These are phyloP conservation scores for Fraxinus nigra DNA, from an alignment of 305 asterid species.

Conservation along the genomic window DNA sequence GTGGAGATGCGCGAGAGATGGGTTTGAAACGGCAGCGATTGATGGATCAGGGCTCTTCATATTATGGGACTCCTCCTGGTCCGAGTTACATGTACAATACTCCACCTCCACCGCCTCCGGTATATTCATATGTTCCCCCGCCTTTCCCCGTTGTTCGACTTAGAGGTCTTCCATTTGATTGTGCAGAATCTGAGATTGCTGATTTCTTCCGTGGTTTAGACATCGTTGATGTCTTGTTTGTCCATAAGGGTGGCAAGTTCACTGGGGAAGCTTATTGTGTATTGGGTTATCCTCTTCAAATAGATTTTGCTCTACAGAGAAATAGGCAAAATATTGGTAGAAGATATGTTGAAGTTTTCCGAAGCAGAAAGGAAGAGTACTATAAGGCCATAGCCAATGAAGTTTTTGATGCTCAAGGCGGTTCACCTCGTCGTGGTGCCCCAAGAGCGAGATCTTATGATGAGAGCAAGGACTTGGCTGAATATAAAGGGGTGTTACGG, in stretches of 20 bases:
- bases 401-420: conserved; percentile 59
- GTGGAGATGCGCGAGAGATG: conserved; percentile 80
- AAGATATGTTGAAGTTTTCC: conserved; percentile 91
- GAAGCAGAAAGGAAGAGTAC: conserved; percentile 82
- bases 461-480: conserved; percentile 68
- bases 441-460: conserved; percentile 78
- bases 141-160: conserved; percentile 94
- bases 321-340: conserved; percentile 82
- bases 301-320: conserved; percentile 84
- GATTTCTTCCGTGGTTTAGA: conserved; percentile 85
- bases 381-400: conserved; percentile 87
- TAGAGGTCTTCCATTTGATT: conserved; percentile 90
- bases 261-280: conserved; percentile 84
- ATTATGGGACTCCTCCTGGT: conserved; percentile 52
- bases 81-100: conserved; percentile 70
- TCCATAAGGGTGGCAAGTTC: conserved; percentile 72
- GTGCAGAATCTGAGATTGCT: conserved; percentile 70
- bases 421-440: conserved; percentile 64
- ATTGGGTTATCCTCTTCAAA: conserved; percentile 81
- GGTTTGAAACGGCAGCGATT: conserved; percentile 84
- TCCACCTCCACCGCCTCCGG: conserved; percentile 62
- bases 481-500: conserved; percentile 74
- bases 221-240: conserved; percentile 75
- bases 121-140: conserved; percentile 67
- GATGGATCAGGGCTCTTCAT: conserved; percentile 76